Evolutionary conservation across 192 early-diverging fungal genomes (phyloP).

Genomic region (Rhizophlyctis rosea): DNA sequence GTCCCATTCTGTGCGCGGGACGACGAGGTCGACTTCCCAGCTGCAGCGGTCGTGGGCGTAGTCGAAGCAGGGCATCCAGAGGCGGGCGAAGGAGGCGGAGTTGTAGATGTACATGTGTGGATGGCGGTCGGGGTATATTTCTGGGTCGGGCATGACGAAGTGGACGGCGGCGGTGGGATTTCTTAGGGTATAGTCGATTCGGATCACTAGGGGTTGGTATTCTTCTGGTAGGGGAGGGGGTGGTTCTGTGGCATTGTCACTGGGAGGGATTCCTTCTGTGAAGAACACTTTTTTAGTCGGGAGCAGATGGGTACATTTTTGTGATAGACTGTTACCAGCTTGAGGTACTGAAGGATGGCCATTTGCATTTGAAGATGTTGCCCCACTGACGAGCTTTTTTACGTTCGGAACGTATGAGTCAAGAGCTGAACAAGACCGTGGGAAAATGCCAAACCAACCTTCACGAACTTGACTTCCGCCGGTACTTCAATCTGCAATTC

Average conservation of each 20-base stretch:
- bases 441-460: no score
- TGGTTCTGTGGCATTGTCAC: no score
- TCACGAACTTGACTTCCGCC: conserved; percentile 12
- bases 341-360: no score
- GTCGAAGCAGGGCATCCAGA: conserved; percentile 50
- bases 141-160: conserved; percentile 33
- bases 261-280: no score
- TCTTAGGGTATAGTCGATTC: conserved; percentile 27
- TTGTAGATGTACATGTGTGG: conserved; percentile 45
- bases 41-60: conserved; percentile 32
- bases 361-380: no score
- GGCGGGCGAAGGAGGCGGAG: conserved; percentile 30
- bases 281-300: no score
- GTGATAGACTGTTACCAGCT: no score
- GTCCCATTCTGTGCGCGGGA: conserved; percentile 22
- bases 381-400: no score
- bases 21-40: conserved; percentile 35
- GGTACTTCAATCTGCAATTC: conserved; percentile 37
- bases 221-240: no score
- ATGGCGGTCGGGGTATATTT: conserved; percentile 23
- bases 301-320: no score
- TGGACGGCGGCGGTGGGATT: conserved; percentile 29
- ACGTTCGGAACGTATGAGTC: no score
- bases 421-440: no score
- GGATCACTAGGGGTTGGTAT: conserved; percentile 17